Evolutionary conservation across 1,139 yeast genomes (phyloP), one percentile per base, ranked within the genome.

Genomic region (Tardiomyces depauwii): DNA sequence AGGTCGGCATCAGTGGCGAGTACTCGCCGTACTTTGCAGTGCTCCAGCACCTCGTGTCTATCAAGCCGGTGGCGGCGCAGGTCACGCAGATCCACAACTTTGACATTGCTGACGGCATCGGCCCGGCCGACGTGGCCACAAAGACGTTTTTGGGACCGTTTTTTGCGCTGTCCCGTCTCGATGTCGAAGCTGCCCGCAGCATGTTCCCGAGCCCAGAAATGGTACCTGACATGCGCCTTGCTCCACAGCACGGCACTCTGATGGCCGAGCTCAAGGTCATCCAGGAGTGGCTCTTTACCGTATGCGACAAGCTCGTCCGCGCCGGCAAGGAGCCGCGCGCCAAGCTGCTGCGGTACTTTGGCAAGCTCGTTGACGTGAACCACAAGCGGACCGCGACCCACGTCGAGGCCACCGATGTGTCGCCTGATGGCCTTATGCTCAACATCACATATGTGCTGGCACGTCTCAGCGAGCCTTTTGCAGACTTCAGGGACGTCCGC

Each of bases 301-400:
- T 91, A 33, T 65, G 80, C 46, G 85, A 88, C 59, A 80, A 77
- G 56, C 74, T 91, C 44, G 76, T 91, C n/a, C 74, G 97, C 51
- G 85, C 89, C 0, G 80, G 88, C 1, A 64, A 75, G 0, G 68
- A 71, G 38, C 75, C 95, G 0, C 73, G 97, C 52, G 67, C 66
- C 39, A 78, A 69, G 42, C 61, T 89, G 45, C 65, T 91, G 51
- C 63, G 70, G 46, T 88, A 82, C 73, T 78, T 89, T 62, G 83
- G 83, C 2, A 74, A 73, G 39, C 72, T 88, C 42, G 74, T 87
- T 18, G 86, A 89, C 57, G 71, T 77, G 49, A 88, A 89, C 61
- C 96, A 89, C 64, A 74, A 86, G 56, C 77, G 97, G 64, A 76
- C 85, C 55, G 96, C 96, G 43, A 80, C 85, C 54, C 95, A 85